A percentile compares a stretch with the other conserved stretches of the same genome.
Evolutionary conservation across 2,329 filamentous ascomycete genomes (phyloP).

Genomic region (Aspergillus fijiensis): DNA sequence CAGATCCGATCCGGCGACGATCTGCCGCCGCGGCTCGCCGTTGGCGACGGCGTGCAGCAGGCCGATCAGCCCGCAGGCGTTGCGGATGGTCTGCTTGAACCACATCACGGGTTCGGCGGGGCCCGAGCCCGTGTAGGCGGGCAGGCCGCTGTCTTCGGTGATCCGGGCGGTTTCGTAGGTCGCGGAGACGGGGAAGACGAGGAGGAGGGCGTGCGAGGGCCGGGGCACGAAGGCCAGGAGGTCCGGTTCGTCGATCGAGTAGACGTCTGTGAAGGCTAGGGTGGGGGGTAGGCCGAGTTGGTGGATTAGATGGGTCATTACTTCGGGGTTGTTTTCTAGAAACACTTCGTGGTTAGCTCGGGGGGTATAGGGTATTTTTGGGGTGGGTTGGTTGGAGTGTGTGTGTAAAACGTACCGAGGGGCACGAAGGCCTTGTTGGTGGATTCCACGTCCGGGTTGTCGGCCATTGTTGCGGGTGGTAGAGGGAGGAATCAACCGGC

Average conservation of each 20-base stretch:
- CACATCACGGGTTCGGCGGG: conserved; percentile 75
- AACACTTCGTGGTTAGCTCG: conserved; percentile 8
- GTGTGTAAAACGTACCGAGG: conserved; percentile 36
- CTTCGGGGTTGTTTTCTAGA: conserved; percentile 74
- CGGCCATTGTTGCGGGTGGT: conserved; percentile 28
- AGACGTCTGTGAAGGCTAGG: conserved; percentile 85
- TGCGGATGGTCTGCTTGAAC: conserved; percentile 93
- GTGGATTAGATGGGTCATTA: conserved; percentile 81
- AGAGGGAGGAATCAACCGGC: neutral
- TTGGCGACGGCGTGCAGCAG: conserved; percentile 81
- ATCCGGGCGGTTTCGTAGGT: conserved; percentile 75
- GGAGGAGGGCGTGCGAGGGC: conserved; percentile 80
- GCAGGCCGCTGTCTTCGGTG: conserved; percentile 65
- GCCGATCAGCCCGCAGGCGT: conserved; percentile 89
- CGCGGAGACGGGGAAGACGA: conserved; percentile 83
- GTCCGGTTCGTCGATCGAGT: conserved; percentile 80
- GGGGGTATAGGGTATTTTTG: neutral
- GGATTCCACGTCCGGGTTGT: conserved; percentile 35
- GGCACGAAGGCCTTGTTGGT: conserved; percentile 51
- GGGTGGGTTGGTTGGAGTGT: neutral
- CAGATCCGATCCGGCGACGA: conserved; percentile 52
- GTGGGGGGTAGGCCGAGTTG: conserved; percentile 77
- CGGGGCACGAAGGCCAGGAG: conserved; percentile 84
- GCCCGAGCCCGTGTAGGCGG: conserved; percentile 68
- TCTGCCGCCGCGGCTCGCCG: conserved; percentile 64